phyloP scores from a whole-genome alignment of 768 basidiomycete species.

The Boletus sp. region DNA sequence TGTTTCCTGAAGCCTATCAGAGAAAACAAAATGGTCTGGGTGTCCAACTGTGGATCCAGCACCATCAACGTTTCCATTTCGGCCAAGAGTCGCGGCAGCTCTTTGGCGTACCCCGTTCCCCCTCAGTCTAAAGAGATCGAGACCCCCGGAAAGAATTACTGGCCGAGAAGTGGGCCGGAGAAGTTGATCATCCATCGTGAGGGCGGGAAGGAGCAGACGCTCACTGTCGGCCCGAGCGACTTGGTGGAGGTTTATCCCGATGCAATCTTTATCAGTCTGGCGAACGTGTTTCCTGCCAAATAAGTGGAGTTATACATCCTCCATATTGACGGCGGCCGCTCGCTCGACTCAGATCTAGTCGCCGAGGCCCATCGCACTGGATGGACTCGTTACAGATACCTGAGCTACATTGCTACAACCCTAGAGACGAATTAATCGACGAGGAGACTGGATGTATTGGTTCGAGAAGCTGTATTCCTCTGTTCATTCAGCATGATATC shows the following conservation, averaged over 20 bases:
- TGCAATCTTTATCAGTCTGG: slow-evolving; percentile 9
- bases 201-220: slow-evolving; percentile 1
- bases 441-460: too few relatives aligned
- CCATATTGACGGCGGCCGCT: not conserved
- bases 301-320: not conserved
- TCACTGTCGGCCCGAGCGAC: slow-evolving; percentile 14
- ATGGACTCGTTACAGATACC: too few relatives aligned
- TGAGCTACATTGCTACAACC: too few relatives aligned
- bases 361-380: too few relatives aligned
- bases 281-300: not conserved
- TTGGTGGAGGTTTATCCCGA: slow-evolving; percentile 13
- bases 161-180: slow-evolving; percentile 11
- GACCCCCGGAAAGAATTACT: not conserved
- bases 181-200: slow-evolving; percentile 6
- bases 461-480: too few relatives aligned
- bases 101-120: not conserved
- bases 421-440: too few relatives aligned
- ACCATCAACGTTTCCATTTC: slow-evolving; percentile 3
- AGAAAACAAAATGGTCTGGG: slow-evolving; percentile 14
- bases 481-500: too few relatives aligned
- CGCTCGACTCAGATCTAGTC: too few relatives aligned
- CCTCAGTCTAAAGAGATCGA: slow-evolving; percentile 1
- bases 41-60: slow-evolving; percentile 7
- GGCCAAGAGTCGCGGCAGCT: slow-evolving; percentile 8
- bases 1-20: too few relatives aligned